These are phyloP conservation scores for Podila epicladia DNA, from an alignment of 192 early-diverging fungal genomes.

Conservation along the genomic window DNA sequence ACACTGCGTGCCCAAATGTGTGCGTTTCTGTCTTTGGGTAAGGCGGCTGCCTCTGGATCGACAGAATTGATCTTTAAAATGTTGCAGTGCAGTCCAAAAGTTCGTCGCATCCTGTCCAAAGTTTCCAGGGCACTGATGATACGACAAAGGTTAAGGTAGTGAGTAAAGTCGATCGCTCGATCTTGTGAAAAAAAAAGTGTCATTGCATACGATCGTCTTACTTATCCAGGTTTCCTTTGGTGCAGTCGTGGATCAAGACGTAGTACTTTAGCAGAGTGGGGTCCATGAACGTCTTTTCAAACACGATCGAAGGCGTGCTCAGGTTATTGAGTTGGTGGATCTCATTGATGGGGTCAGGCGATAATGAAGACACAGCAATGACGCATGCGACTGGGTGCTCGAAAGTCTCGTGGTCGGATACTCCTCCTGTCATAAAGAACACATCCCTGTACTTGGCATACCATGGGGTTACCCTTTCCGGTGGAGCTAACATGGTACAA, in stretches of 20 bases:
- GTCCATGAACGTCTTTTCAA: constrained; percentile 81
- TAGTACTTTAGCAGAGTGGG: constrained; percentile 83
- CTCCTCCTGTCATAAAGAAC: constrained; percentile 67
- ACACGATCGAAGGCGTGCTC: constrained; percentile 61
- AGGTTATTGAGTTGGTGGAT: constrained; percentile 66
- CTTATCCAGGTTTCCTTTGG: constrained; percentile 62
- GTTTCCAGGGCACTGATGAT: constrained; percentile 63
- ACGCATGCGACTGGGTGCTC: constrained; percentile 94
- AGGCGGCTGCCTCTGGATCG: constrained; percentile 11
- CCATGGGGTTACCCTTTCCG: constrained; percentile 82
- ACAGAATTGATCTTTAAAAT: constrained; percentile 70
- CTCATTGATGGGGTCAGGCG: constrained; percentile 79
- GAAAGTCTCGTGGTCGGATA: constrained; percentile 93
- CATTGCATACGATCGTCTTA: constrained; percentile 17
- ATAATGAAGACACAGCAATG: constrained; percentile 68
- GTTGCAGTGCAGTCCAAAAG: constrained; percentile 70
- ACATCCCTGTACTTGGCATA: constrained; percentile 79
- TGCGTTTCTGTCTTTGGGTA: constrained; percentile 31
- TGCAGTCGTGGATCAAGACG: constrained; percentile 86
- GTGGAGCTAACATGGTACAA: constrained; percentile 33
- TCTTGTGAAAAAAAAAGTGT: background rate
- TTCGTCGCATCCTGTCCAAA: constrained; percentile 71
- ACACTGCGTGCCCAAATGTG: constrained; percentile 60
- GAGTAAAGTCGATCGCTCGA: background rate
- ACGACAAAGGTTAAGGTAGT: background rate